Base-by-base conservation (phyloP, 331 rosid species). In the Malus hybrid region DNA sequence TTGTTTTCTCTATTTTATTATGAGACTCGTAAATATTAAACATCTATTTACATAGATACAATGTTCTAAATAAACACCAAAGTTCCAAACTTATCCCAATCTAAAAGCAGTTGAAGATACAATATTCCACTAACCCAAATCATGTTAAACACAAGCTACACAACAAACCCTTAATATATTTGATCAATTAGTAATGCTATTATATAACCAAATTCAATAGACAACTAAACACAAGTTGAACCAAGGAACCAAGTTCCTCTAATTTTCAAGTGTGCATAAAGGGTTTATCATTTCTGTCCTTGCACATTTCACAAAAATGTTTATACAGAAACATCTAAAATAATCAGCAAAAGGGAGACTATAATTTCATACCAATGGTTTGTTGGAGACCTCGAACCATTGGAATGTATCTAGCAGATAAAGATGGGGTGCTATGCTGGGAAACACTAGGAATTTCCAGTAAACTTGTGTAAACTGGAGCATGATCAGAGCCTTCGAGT, bases 401-500 rank as follows among this genome's bases (percentile, higher is more conserved):
- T 66, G 96, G 96, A 77, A 81, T 86, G 75, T 90, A 91, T 88
- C 97, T 87, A 78, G 96, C 84, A 88, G 97, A 94, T 54, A 92
- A 85, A 67, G 90, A 69, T 22, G 99, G 93, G 60, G 97, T 90
- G 80, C 83, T 91, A 78, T 94, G 99, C 70, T 75, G 84, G 72
- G 86, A 71, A 70, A 80, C 80, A 33, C 82, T 84, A 20, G 96
- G 96, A 66, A 92, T 80, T 86, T 87, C 96, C 66, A 75, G 69
- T 32, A 94, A 85, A 69, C 80, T 83, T 57, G 85, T 56, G 80
- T 66, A 87, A 85, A 94, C 93, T 3, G 99, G 97, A 80, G 99
- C 99, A 84, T 94, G 99, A 83, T 94, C 99, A 56, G 99, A 94
- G 68, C 99, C 99, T 89, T 94, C 97, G 39, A 93, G 86, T 78